These are phyloP conservation scores for Solanum lignicaule DNA, from an alignment of 257 asterid genomes.

Conservation along the genomic window DNA sequence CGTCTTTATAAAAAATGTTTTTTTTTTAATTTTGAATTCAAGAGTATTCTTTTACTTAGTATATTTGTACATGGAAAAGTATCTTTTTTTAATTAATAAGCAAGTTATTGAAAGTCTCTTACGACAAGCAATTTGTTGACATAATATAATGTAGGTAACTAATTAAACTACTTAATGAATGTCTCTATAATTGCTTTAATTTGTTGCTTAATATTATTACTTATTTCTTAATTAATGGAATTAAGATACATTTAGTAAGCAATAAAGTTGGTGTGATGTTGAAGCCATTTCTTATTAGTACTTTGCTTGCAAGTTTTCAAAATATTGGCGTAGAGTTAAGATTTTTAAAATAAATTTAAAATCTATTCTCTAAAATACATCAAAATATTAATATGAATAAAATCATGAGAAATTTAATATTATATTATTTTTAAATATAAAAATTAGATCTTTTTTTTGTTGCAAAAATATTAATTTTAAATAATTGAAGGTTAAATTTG, in stretches of 20 bases:
- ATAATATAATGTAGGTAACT: background rate
- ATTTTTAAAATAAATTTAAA: accelerated
- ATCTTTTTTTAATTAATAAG: background rate
- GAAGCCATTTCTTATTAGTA: background rate
- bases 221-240: background rate
- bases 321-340: background rate
- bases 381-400: too few species aligned
- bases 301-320: background rate
- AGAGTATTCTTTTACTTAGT: too few species aligned
- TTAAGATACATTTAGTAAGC: background rate
- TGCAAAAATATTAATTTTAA: too few species aligned
- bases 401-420: background rate
- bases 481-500: too few species aligned
- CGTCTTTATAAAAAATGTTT: too few species aligned
- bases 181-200: background rate
- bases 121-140: background rate
- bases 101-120: background rate
- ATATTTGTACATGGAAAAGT: background rate
- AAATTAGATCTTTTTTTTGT: too few species aligned
- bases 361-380: background rate
- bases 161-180: background rate
- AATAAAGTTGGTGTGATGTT: background rate
- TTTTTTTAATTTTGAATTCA: too few species aligned
- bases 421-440: too few species aligned
- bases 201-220: background rate